A percentile compares a stretch with the other conserved stretches of the same genome.
phyloP scores from a whole-genome alignment of 345 rosid genomes.

The Viola odorata region DNA sequence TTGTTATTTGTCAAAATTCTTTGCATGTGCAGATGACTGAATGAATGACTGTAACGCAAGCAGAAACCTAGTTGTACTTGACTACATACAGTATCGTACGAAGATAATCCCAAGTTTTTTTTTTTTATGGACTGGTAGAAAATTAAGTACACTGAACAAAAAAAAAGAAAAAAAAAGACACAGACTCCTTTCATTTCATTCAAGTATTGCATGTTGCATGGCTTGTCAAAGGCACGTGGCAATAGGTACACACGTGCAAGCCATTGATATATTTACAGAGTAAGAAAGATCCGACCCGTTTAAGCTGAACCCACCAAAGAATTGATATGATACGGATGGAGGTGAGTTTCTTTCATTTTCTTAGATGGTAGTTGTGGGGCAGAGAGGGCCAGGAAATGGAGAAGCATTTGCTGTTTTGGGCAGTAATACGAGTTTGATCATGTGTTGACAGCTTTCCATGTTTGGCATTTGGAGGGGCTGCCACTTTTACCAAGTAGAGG shows the following conservation, averaged over 20 bases:
- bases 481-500: slow-evolving; percentile 8
- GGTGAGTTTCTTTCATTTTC: neutral
- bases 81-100: neutral
- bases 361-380: neutral
- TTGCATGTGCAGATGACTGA: too few species aligned
- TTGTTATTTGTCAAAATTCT: too few species aligned
- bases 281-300: neutral
- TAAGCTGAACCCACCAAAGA: neutral
- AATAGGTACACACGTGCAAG: neutral
- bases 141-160: neutral
- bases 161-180: neutral
- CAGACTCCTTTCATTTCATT: neutral
- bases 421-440: slow-evolving; percentile 13
- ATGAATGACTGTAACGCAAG: neutral
- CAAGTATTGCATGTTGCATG: slow-evolving; percentile 10
- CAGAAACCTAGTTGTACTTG: neutral
- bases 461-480: slow-evolving; percentile 32
- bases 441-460: slow-evolving; percentile 32
- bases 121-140: too few species aligned
- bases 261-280: neutral
- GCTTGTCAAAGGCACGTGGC: slow-evolving; percentile 11
- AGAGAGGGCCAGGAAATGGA: slow-evolving; percentile 7
- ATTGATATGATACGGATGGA: neutral
- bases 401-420: slow-evolving; percentile 15
- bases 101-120: neutral